Evolutionary conservation across 1,284 basidiomycete genomes (phyloP), one percentile per base, ranked within the genome.

Genomic region (Hymenochaete sp.): DNA sequence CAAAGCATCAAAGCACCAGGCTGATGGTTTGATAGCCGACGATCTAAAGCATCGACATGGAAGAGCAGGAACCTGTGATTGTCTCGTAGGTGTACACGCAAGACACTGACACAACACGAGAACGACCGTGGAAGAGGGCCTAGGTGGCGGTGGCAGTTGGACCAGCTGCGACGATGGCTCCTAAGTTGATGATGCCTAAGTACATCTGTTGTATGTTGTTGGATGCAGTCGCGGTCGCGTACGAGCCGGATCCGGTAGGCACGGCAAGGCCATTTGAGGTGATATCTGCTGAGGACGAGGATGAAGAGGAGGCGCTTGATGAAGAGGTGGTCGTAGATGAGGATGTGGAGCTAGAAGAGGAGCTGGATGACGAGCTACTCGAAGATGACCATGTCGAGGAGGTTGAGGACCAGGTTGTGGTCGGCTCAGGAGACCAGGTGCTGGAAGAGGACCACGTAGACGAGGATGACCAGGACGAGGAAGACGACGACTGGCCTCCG

Each of bases 171-270:
- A 68, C 55, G 19, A 67, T 13, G 14, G 56, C 55, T 13, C 61
- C 68, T 22, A 75, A 18, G 26, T 59, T 59, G 45, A 71, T 49
- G 40, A 77, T 13, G n/a, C 62, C 59, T 42, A 62, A 45, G 55
- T 68, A 67, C 40, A 67, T 32, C 26, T 33, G 45, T 9, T 57
- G 24, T 44, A 74, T 47, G 47, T 62, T 66, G 42, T 64, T 49
- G n/a, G 63, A 57, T 43, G 50, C 50, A 49, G 38, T 50, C 11
- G 32, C 14, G 13, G 32, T n/a, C 32, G 46, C 35, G 14, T 60
- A 45, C 36, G 56, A 19, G 27, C 47, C 43, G 29, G 38, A 48
- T 21, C 57, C 57, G 14, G 61, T 64, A 16, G 67, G 59, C 10
- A 58, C 47, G 28, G 62, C 61, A 45, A 64, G 51, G 40, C 58